These are phyloP conservation scores for Phytophthora pseudosyringae DNA, from an alignment of 352 stramenopile genomes.

Conservation along the genomic window DNA sequence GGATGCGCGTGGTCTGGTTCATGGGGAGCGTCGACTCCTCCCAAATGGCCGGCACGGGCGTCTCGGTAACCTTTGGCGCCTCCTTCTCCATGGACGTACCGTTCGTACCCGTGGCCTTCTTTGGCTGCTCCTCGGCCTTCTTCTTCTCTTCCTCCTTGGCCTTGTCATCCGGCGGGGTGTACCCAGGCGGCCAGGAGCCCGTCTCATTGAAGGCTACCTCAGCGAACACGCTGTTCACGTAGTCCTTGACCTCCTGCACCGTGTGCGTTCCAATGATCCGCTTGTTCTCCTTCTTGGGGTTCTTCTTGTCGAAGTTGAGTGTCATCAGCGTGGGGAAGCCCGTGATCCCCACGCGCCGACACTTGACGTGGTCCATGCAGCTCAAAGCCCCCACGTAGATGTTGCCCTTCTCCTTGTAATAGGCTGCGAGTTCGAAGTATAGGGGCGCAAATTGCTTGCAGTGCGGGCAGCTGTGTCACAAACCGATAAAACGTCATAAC, in stretches of 20 bases:
- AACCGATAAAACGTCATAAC: slow-evolving; percentile 17
- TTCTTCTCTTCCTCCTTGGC: slow-evolving; percentile 24
- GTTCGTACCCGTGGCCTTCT: slow-evolving; percentile 13
- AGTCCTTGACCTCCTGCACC: slow-evolving; percentile 77
- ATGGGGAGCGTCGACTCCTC: slow-evolving; percentile 79
- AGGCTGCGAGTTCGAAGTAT: slow-evolving; percentile 68
- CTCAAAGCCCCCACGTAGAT: slow-evolving; percentile 81
- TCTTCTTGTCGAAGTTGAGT: slow-evolving; percentile 82
- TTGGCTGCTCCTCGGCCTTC: slow-evolving; percentile 5
- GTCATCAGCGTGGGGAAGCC: slow-evolving; percentile 83
- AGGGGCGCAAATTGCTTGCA: slow-evolving; percentile 81
- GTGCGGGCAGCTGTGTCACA: slow-evolving; percentile 67
- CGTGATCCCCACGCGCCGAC: slow-evolving; percentile 76
- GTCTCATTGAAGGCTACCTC: slow-evolving; percentile 77
- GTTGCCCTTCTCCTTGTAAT: slow-evolving; percentile 73
- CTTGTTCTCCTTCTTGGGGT: slow-evolving; percentile 67
- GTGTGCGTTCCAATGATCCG: slow-evolving; percentile 83
- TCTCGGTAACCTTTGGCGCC: slow-evolving; percentile 9
- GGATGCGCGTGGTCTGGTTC: slow-evolving; percentile 78
- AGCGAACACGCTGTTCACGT: slow-evolving; percentile 63
- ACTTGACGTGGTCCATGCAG: slow-evolving; percentile 90
- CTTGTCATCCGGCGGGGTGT: slow-evolving; percentile 24
- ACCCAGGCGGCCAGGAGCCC: slow-evolving; percentile 54
- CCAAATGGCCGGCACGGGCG: slow-evolving; percentile 52
- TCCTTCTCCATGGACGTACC: slow-evolving; percentile 25